Percentiles rank a stretch among this genome's conserved stretches.
phyloP scores from a whole-genome alignment of 345 rosid species.

The Rhizophora mangle region DNA sequence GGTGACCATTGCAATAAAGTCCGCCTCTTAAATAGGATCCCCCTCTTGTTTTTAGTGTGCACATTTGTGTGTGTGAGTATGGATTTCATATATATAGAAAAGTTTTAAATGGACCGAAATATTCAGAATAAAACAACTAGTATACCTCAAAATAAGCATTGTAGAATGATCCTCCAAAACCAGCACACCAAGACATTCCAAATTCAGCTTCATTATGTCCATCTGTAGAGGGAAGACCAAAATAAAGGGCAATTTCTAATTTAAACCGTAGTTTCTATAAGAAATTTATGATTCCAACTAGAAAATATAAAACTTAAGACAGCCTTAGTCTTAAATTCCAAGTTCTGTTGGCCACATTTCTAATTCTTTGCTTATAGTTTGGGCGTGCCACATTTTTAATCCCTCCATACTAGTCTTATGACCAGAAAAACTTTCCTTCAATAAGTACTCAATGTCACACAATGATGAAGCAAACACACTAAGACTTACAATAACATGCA shows the following conservation, averaged over 20 bases:
- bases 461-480: slow-evolving; percentile 9
- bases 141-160: slow-evolving; percentile 72
- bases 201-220: slow-evolving; percentile 95
- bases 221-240: slow-evolving; percentile 37
- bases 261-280: neutral
- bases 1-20: too few species aligned
- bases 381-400: neutral
- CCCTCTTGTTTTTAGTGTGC: too few species aligned
- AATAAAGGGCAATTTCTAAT: neutral
- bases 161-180: slow-evolving; percentile 80
- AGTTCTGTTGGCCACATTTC: neutral
- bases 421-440: neutral
- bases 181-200: slow-evolving; percentile 98
- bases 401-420: neutral
- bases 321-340: neutral
- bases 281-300: neutral
- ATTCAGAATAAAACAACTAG: neutral
- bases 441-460: neutral
- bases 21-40: too few species aligned
- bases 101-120: too few species aligned
- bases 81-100: too few species aligned
- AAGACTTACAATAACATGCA: slow-evolving; percentile 77
- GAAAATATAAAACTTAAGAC: too few species aligned
- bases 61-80: too few species aligned
- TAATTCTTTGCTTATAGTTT: neutral